phyloP scores from a whole-genome alignment of 2,329 filamentous ascomycete species.

The Aspergillus pseudoglaucus region DNA sequence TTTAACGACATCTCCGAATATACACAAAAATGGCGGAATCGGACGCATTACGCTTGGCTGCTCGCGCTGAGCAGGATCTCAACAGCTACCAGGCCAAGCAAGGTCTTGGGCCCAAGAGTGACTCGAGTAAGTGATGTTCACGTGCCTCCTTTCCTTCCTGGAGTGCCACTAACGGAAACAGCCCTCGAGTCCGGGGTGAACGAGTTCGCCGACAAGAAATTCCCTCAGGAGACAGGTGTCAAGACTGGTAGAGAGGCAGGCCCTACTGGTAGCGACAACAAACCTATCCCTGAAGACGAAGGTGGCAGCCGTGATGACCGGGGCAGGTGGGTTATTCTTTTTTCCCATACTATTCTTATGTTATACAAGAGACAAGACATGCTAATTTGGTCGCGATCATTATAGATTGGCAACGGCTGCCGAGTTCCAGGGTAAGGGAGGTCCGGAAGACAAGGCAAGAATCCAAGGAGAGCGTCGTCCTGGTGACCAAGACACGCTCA shows the following conservation, averaged over 20 bases:
- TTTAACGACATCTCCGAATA: neutral
- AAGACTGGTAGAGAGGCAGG: slow-evolving; percentile 30
- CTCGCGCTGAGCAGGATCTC: slow-evolving; percentile 34
- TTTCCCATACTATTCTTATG: neutral
- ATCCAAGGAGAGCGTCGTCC: slow-evolving; percentile 18
- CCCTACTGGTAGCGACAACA: slow-evolving; percentile 32
- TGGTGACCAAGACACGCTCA: slow-evolving; percentile 23
- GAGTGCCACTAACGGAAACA: slow-evolving; percentile 1
- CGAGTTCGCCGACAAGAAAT: slow-evolving; percentile 32
- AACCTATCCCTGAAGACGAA: slow-evolving; percentile 36
- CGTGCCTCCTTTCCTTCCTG: neutral
- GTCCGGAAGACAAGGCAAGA: slow-evolving; percentile 30
- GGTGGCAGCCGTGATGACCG: slow-evolving; percentile 34
- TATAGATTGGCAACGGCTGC: slow-evolving; percentile 28
- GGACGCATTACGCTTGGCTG: slow-evolving; percentile 22
- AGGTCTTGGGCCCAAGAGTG: slow-evolving; percentile 31
- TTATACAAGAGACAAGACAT: neutral
- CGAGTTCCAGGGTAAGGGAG: slow-evolving; percentile 30
- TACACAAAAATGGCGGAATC: slow-evolving; percentile 14
- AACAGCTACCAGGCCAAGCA: slow-evolving; percentile 36
- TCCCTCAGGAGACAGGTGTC: slow-evolving; percentile 28
- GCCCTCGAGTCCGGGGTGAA: slow-evolving; percentile 37
- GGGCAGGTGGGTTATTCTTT: slow-evolving; percentile 30
- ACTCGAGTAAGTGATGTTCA: slow-evolving; percentile 28
- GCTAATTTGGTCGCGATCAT: slow-evolving; percentile 1